These are phyloP conservation scores for Hibiscus syriacus DNA, from an alignment of 345 rosid genomes.

Conservation along the genomic window DNA sequence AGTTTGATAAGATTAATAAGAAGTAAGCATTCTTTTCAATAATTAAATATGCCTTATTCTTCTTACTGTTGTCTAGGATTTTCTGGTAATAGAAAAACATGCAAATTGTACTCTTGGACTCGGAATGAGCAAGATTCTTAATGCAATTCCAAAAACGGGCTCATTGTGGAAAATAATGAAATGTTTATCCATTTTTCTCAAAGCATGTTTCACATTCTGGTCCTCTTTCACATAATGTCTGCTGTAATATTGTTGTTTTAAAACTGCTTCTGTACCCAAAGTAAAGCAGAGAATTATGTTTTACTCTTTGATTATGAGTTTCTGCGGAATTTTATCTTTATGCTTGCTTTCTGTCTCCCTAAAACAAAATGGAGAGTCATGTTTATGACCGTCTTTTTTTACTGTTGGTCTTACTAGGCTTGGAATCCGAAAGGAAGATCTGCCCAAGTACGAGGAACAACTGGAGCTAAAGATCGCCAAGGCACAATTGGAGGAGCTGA, in stretches of 20 bases:
- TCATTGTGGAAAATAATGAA: background rate
- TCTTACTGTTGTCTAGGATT: background rate
- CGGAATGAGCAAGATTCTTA: background rate
- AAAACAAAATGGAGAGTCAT: background rate
- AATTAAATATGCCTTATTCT: background rate
- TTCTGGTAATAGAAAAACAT: background rate
- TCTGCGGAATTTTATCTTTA: background rate
- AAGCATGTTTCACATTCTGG: background rate
- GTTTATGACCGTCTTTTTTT: background rate
- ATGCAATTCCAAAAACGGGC: background rate
- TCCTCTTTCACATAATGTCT: background rate
- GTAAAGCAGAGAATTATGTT: background rate
- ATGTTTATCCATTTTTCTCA: background rate
- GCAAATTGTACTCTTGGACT: background rate
- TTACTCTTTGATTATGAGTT: background rate
- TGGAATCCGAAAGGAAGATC: conserved; percentile 76
- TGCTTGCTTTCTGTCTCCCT: background rate
- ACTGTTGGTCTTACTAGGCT: conserved; percentile 38
- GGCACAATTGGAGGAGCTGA: conserved; percentile 75
- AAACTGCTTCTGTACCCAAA: background rate
- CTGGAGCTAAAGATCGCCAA: conserved; percentile 71
- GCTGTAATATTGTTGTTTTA: background rate
- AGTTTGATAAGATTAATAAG: conserved; percentile 84
- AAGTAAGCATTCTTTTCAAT: conserved; percentile 43
- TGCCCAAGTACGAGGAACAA: conserved; percentile 83